Evolutionary conservation across 2,329 filamentous ascomycete genomes (phyloP), one percentile per base, ranked within the genome.

Genomic region (Xylariomycetidae sp.): DNA sequence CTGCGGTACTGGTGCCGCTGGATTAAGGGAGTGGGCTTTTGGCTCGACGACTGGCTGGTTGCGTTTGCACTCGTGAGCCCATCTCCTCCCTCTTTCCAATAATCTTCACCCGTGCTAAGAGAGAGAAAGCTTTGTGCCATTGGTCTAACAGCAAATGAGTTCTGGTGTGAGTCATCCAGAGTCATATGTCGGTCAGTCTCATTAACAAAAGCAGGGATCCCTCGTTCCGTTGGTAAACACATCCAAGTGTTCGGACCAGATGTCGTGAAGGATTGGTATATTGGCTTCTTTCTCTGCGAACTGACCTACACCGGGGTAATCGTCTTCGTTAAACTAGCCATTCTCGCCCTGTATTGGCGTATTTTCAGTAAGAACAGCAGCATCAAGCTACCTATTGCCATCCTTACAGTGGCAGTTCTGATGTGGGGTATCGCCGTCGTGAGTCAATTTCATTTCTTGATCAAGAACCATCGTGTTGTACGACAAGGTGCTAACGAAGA

Each of bases 1-100:
- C 37, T 42, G 10, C 37, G 37, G 15, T 23, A 34, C 23, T 42
- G 36, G 37, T 40, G 30, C 12, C 40, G 36, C 26, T 31, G 36
- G 30, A 3, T 7, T 8, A 36, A 31, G 7, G 13, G 28, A 15
- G 33, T 27, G 5, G 20, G 31, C 4, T 15, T 39, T 10, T 39
- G 33, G 33, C 16, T 37, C 6, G 40, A 42, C n/a, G 33, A 42
- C 22, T 40, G 30, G 28, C 19, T 40, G 6, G 19, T 42, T 14
- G 19, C 32, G 8, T 5, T 30, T 15, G 30, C 31, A 18, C 30
- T 29, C 31, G 18, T 37, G 28, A n/a, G n/a, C n/a, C n/a, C n/a
- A n/a, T n/a, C n/a, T n/a, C n/a, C n/a, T n/a, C n/a, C n/a, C n/a
- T n/a, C n/a, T n/a, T n/a, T n/a, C n/a, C n/a, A n/a, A n/a, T n/a